Evolutionary conservation across 2,329 filamentous ascomycete species (phyloP).

Genomic region (Pezicula carpinea): DNA sequence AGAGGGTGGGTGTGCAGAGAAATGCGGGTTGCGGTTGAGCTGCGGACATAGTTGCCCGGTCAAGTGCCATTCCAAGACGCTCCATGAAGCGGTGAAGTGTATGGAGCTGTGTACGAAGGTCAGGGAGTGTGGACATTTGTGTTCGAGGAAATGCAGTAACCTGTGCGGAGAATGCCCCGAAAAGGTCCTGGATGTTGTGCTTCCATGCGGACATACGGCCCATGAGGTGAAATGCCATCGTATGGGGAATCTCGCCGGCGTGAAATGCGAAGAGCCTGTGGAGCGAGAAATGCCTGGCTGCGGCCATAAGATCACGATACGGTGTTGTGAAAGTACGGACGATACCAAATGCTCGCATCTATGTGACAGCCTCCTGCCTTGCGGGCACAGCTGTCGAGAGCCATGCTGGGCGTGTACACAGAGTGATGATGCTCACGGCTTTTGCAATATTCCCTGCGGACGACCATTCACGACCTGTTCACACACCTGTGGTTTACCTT

Average conservation of each 20-base stretch:
- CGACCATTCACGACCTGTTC: constrained; percentile 46
- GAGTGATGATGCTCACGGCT: constrained; percentile 16
- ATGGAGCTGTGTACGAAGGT: constrained; percentile 36
- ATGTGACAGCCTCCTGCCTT: constrained; percentile 43
- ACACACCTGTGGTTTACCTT: constrained; percentile 46
- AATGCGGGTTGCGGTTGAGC: constrained; percentile 48
- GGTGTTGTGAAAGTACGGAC: constrained; percentile 43
- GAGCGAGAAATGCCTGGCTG: constrained; percentile 47
- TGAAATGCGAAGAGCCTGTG: constrained; percentile 44
- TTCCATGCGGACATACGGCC: constrained; percentile 35
- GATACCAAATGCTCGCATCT: constrained; percentile 37
- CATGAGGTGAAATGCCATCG: constrained; percentile 31
- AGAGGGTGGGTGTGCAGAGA: constrained; percentile 45
- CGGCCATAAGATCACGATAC: constrained; percentile 42
- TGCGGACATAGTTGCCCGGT: constrained; percentile 43
- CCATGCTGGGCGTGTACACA: constrained; percentile 42
- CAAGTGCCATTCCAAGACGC: constrained; percentile 39
- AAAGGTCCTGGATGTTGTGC: constrained; percentile 23
- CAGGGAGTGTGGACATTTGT: constrained; percentile 37
- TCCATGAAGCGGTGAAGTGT: constrained; percentile 42
- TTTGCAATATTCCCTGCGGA: constrained; percentile 34
- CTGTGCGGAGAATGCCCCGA: constrained; percentile 32
- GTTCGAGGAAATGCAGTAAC: constrained; percentile 36
- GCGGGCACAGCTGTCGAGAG: constrained; percentile 52
- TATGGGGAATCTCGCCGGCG: constrained; percentile 35